phyloP scores from a whole-genome alignment of 2,329 filamentous ascomycete species.

The Colletotrichum brevisporum region DNA sequence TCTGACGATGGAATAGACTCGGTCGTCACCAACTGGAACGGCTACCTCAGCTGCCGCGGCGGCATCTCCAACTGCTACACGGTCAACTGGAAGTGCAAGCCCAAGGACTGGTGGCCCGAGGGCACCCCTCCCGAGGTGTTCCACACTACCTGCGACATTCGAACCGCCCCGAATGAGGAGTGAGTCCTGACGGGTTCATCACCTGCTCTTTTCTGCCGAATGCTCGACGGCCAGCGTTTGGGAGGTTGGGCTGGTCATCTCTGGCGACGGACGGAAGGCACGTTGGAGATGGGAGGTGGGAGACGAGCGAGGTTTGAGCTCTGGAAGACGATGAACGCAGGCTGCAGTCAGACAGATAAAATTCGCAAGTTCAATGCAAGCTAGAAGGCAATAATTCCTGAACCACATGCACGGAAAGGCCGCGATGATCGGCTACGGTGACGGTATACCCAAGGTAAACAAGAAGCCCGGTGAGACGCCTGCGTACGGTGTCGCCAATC shows the following conservation, averaged over 20 bases:
- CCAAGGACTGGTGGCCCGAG: slow-evolving; percentile 29
- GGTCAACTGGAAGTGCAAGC: slow-evolving; percentile 22
- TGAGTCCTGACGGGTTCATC: too few relatives aligned
- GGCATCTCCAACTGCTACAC: slow-evolving; percentile 25
- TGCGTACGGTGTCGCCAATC: too few relatives aligned
- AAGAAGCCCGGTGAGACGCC: too few relatives aligned
- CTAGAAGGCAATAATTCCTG: background rate
- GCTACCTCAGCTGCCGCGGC: slow-evolving; percentile 27
- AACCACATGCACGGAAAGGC: too few relatives aligned
- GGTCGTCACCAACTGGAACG: slow-evolving; percentile 33
- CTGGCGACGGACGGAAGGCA: background rate
- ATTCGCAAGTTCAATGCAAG: background rate
- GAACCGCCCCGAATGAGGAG: background rate
- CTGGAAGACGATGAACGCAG: background rate
- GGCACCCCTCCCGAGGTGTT: slow-evolving; percentile 15
- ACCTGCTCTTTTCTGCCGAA: background rate
- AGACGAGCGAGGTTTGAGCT: background rate
- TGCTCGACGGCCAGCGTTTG: background rate
- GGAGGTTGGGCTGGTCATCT: background rate
- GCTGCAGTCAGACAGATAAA: background rate
- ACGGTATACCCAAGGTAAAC: too few relatives aligned
- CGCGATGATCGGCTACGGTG: too few relatives aligned
- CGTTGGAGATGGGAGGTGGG: background rate
- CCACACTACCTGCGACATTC: slow-evolving; percentile 25
- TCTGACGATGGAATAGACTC: background rate